These are phyloP conservation scores for Fagopyrum homotropicum DNA, from an alignment of 148 eudicot genomes.

Conservation along the genomic window DNA sequence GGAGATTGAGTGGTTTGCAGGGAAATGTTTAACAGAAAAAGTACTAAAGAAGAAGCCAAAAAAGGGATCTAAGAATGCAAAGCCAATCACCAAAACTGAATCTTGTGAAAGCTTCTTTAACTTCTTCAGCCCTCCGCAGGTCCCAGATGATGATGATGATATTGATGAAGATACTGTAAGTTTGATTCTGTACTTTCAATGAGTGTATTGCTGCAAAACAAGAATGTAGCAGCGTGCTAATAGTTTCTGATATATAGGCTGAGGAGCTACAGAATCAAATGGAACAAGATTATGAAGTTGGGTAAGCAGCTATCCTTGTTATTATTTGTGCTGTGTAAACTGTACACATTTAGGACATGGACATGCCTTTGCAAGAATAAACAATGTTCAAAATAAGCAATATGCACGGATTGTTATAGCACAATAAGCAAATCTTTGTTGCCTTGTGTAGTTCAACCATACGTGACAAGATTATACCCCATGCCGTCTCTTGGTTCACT, in stretches of 20 bases:
- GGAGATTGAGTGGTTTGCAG: conserved; percentile 83
- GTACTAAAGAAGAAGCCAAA: conserved; percentile 81
- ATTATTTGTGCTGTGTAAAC: background rate
- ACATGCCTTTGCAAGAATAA: too few species aligned
- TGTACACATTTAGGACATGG: background rate
- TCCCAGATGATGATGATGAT: conserved; percentile 76
- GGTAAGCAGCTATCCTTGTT: conserved; percentile 34
- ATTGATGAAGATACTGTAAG: conserved; percentile 75
- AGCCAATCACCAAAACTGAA: conserved; percentile 78
- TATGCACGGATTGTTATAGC: background rate
- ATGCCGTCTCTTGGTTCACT: conserved; percentile 92
- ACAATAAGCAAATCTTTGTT: background rate
- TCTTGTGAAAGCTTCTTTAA: conserved; percentile 87
- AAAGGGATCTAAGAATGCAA: conserved; percentile 81
- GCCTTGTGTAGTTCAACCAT: conserved; percentile 50
- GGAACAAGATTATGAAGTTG: conserved; percentile 93
- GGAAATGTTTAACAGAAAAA: conserved; percentile 86
- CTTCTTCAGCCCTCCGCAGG: conserved; percentile 87
- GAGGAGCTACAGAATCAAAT: conserved; percentile 86
- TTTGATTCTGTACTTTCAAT: background rate
- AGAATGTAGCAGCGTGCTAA: background rate
- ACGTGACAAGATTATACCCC: conserved; percentile 74
- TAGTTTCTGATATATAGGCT: conserved; percentile 35
- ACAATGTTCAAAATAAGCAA: background rate
- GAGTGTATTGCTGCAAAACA: too few species aligned